Evolutionary conservation across 2,329 filamentous ascomycete genomes (phyloP).

Genomic region (Fusarium liriodendri): DNA sequence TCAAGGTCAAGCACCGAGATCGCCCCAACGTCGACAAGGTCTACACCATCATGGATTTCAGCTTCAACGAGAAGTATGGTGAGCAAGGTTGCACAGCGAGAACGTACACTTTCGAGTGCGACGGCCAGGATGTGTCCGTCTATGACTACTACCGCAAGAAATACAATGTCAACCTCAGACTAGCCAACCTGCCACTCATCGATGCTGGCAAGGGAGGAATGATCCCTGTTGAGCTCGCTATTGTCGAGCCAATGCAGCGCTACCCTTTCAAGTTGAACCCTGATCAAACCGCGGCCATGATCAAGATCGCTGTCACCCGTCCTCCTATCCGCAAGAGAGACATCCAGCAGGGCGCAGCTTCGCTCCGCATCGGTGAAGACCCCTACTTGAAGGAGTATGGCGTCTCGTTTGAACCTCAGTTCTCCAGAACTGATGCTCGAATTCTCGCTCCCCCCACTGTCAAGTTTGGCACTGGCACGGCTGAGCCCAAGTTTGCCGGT

Average conservation of each 20-base stretch:
- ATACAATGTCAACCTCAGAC: slow-evolving; percentile 63
- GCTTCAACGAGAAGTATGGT: slow-evolving; percentile 58
- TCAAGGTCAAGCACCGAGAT: slow-evolving; percentile 63
- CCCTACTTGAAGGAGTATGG: slow-evolving; percentile 79
- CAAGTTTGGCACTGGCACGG: slow-evolving; percentile 68
- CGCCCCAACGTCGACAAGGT: slow-evolving; percentile 58
- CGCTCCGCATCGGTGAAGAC: slow-evolving; percentile 77
- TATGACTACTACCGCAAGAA: slow-evolving; percentile 66
- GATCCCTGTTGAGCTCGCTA: slow-evolving; percentile 73
- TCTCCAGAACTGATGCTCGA: slow-evolving; percentile 76
- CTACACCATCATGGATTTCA: slow-evolving; percentile 65
- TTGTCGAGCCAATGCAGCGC: slow-evolving; percentile 64
- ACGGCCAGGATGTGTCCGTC: slow-evolving; percentile 58
- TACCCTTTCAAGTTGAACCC: slow-evolving; percentile 73
- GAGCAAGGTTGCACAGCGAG: slow-evolving; percentile 60
- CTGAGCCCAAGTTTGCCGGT: slow-evolving; percentile 74
- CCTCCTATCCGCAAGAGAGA: slow-evolving; percentile 75
- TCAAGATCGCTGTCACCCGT: slow-evolving; percentile 88
- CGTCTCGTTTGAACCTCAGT: slow-evolving; percentile 72
- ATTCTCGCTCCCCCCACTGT: slow-evolving; percentile 79
- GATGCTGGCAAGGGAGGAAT: slow-evolving; percentile 64
- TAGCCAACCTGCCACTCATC: slow-evolving; percentile 66
- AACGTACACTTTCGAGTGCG: slow-evolving; percentile 66
- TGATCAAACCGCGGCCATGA: slow-evolving; percentile 83
- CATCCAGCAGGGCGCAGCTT: slow-evolving; percentile 67